A percentile compares a stretch with the other conserved stretches of the same genome.
phyloP scores from a whole-genome alignment of 169 alveolate genomes.

The Amoebophrya sp. region DNA sequence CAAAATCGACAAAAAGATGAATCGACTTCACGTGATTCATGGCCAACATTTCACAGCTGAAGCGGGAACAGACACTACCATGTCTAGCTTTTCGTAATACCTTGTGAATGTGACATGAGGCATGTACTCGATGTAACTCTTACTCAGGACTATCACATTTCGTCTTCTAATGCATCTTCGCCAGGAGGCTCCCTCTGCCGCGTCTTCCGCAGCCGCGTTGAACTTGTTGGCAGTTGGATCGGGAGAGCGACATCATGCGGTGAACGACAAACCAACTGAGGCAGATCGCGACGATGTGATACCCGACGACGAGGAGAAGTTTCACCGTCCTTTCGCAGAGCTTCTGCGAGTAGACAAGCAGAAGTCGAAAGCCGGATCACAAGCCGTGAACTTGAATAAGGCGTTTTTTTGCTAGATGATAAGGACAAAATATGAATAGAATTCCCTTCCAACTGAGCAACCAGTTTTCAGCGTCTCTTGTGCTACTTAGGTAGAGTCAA shows the following conservation, averaged over 20 bases:
- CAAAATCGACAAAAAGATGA: too few species aligned
- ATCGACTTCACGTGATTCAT: too few species aligned
- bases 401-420: too few species aligned
- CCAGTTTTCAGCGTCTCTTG: too few species aligned
- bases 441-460: too few species aligned
- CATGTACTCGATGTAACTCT: too few species aligned
- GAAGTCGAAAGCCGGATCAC: not conserved
- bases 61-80: too few species aligned
- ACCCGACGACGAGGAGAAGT: not conserved
- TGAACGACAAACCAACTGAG: not conserved
- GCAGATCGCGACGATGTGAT: not conserved
- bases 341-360: not conserved
- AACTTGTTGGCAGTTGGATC: not conserved
- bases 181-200: not conserved
- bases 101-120: too few species aligned
- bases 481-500: too few species aligned
- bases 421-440: too few species aligned
- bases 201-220: not conserved
- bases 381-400: not conserved
- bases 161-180: not conserved
- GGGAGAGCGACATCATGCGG: not conserved
- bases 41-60: too few species aligned
- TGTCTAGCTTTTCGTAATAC: too few species aligned
- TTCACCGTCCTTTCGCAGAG: not conserved
- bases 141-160: not conserved